These are phyloP conservation scores for Penicillium ochrochloron DNA, from an alignment of 495 filamentous ascomycete genomes.

Conservation along the genomic window DNA sequence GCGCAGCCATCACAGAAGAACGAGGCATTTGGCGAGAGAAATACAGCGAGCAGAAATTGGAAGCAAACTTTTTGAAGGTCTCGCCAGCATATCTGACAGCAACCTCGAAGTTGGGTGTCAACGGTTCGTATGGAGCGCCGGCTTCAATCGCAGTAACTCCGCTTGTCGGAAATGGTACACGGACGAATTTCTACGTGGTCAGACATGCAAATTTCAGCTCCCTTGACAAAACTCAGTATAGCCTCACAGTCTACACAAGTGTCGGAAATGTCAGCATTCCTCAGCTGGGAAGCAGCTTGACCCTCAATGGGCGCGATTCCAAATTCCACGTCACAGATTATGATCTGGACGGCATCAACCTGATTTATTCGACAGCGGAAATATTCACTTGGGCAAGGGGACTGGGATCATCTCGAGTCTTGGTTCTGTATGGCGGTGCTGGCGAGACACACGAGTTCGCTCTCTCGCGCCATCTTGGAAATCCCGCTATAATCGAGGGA, in stretches of 20 bases:
- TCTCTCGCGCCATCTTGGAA: slow-evolving; percentile 38
- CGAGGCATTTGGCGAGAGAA: slow-evolving; percentile 66
- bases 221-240: slow-evolving; percentile 55
- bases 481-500: slow-evolving; percentile 28
- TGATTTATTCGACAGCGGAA: slow-evolving; percentile 74
- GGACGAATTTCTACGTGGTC: slow-evolving; percentile 61
- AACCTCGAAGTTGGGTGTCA: slow-evolving; percentile 43
- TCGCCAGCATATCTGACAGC: slow-evolving; percentile 65
- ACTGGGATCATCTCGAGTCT: slow-evolving; percentile 54
- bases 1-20: slow-evolving; percentile 65
- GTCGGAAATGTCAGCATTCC: slow-evolving; percentile 62
- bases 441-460: slow-evolving; percentile 68
- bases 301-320: slow-evolving; percentile 67
- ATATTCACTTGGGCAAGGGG: slow-evolving; percentile 65
- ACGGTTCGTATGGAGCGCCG: slow-evolving; percentile 49
- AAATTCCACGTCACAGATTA: slow-evolving; percentile 76
- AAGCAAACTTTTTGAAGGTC: slow-evolving; percentile 69
- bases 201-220: slow-evolving; percentile 62
- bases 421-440: slow-evolving; percentile 68
- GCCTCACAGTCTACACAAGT: slow-evolving; percentile 57
- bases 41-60: slow-evolving; percentile 71
- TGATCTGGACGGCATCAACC: slow-evolving; percentile 54
- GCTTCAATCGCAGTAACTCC: slow-evolving; percentile 56
- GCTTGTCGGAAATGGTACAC: slow-evolving; percentile 49
- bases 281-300: slow-evolving; percentile 60